Base-by-base conservation (phyloP, 257 asterid genomes). In the Solanum pennellii region DNA sequence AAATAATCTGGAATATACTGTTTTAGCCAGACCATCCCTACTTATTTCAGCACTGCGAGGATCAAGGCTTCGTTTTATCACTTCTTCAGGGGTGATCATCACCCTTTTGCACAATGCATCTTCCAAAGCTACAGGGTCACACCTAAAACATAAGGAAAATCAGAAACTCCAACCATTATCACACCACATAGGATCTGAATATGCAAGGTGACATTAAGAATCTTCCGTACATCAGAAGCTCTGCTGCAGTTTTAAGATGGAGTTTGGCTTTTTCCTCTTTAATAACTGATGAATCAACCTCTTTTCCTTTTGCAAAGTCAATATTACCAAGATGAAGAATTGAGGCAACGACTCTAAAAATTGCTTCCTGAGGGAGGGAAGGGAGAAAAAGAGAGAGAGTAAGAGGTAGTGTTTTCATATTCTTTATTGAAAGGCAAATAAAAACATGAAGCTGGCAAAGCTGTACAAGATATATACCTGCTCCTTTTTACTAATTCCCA, bases 21-120 rank as follows among this genome's bases (percentile, higher is more conserved):
- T 94, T 93, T 96, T 96, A 73, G 99, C 99, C 84, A 96, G 92
- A 85, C 99, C 99, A 80, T 96, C 99, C 91, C 98, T 92, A 92
- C 99, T 95, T 86, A 94, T 91, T 86, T 93, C 93, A 42, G 99
- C 99, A 90, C 97, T 94, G 87, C 92, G 93, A 89, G 98, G 99
- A 92, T 96, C 99, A 85, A 96, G 99, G 91, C 99, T 92, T 88
- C 99, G 94, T 92, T 95, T 96, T 68, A 96, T 96, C 87, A 96
- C 97, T 94, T 96, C 99, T 92, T 96, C 99, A 7, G 99, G 99
- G 85, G 99, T 96, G 91, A 96, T 87, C 99, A 96, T 96, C 90
- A 96, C 98, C 89, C 99, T 97, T 95, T 96, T 95, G 91, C 98
- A 94, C 83, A 96, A 85, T 77, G 98, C 99, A 93, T 96, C 99